These are phyloP conservation scores for Picea mariana DNA, from an alignment of 83 land plant genomes.

Conservation along the genomic window DNA sequence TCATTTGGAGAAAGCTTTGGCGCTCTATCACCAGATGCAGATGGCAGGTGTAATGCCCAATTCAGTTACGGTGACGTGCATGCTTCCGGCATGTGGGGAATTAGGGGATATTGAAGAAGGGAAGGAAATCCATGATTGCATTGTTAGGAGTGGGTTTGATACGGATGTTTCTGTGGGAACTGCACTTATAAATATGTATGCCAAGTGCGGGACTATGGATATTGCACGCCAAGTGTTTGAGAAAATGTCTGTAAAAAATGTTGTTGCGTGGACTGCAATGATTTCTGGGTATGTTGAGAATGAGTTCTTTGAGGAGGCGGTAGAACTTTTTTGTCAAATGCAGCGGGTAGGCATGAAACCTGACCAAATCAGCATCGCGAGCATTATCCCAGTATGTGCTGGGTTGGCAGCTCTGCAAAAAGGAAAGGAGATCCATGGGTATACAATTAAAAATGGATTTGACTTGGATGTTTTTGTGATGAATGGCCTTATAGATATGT, in stretches of 20 bases:
- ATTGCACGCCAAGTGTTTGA: constrained; percentile 2
- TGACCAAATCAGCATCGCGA: neutral
- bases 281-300: neutral
- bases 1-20: constrained; percentile 13
- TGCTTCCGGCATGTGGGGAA: constrained; percentile 53
- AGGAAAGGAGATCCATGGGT: neutral
- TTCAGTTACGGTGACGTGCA: constrained; percentile 44
- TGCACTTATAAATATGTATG: constrained; percentile 11
- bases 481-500: neutral
- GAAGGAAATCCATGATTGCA: constrained; percentile 41
- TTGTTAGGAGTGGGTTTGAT: constrained; percentile 21
- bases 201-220: neutral
- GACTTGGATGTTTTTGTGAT: neutral
- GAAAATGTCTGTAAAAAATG: constrained; percentile 1
- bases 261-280: constrained; percentile 13
- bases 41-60: constrained; percentile 31
- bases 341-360: neutral
- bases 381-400: neutral
- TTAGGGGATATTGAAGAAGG: constrained; percentile 22
- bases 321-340: neutral
- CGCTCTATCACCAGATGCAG: constrained; percentile 20
- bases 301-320: neutral
- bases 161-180: constrained; percentile 25
- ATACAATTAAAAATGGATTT: neutral
- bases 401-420: neutral